Evolutionary conservation across 2,329 filamentous ascomycete species (phyloP), one percentile per base, ranked within the genome.

Genomic region (Decorospora gaudefroyi): DNA sequence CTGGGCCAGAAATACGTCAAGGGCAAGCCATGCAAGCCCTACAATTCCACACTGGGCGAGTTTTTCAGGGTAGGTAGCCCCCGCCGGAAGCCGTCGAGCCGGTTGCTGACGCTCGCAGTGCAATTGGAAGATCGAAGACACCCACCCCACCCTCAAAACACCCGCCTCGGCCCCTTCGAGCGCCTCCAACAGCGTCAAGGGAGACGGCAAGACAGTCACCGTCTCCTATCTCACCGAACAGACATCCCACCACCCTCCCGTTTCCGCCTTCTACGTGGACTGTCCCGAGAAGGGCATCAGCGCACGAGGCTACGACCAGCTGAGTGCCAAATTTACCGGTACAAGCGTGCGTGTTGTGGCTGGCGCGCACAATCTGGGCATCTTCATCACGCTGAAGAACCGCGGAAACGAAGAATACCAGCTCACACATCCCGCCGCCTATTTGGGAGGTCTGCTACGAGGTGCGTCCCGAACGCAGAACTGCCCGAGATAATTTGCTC

Each of bases 21-120:
- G 76, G 92, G 92, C 48, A 95, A 91, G 76, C 93, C 93, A 29
- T 97, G 92, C 83, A 99, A 99, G 74, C 93, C 93, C 8, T 99
- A 99, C 76, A 99, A 99, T 73, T 96, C 91, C 33, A 91, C 90
- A 23, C 75, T 99, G 36, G 93, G 93, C 54, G 93, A 99, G 75
- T 99, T 99, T 75, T 99, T 99, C 75, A 82, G 90, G 74, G 88
- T 91, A 76, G 64, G 84, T 26, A 22, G 4, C 27, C 18, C 5
- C 18, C 5, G 4, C 13, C 16, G 8, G 27, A 13, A 11, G 29
- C 9, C 4, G 9, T 17, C 13, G 3, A 25, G 16, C 9, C 22
- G 9, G 7, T 15, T 35, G 25, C 62, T 67, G 44, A 67, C 51
- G 11, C 18, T 18, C 22, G 7, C 42, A 95, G 82, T 97, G 93